phyloP scores from a whole-genome alignment of 2,329 filamentous ascomycete genomes.

The Diaporthe vexans region DNA sequence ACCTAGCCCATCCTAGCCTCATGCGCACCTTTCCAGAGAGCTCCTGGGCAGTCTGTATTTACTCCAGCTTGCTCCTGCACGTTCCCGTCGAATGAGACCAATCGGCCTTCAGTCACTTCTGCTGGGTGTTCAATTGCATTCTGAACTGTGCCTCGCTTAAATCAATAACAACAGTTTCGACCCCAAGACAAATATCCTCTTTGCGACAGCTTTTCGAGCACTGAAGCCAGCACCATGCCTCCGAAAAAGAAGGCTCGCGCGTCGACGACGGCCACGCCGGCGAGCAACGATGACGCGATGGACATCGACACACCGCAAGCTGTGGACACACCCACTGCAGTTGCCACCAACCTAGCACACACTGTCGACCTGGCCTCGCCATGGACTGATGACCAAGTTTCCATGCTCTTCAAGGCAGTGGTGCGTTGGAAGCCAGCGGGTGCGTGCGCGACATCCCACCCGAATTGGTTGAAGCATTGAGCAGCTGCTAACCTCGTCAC shows the following conservation, averaged over 20 bases:
- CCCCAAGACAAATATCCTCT: background rate
- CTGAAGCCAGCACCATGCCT: slow-evolving; percentile 59
- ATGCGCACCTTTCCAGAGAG: background rate
- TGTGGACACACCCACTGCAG: slow-evolving; percentile 64
- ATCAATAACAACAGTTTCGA: background rate
- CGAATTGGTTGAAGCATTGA: background rate
- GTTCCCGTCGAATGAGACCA: too few relatives aligned
- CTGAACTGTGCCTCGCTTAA: background rate
- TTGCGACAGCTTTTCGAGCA: slow-evolving; percentile 22
- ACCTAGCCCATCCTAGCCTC: background rate
- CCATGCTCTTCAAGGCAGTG: slow-evolving; percentile 91
- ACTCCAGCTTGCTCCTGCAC: background rate
- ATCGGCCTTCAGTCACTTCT: background rate
- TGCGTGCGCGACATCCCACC: slow-evolving; percentile 51
- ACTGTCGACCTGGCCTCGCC: slow-evolving; percentile 70
- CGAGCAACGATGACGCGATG: slow-evolving; percentile 72
- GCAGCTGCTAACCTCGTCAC: slow-evolving; percentile 39
- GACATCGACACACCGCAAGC: slow-evolving; percentile 69
- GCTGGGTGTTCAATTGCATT: background rate
- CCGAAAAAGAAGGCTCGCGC: slow-evolving; percentile 77
- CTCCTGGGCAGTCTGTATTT: background rate
- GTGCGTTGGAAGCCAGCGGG: slow-evolving; percentile 98
- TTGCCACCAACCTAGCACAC: slow-evolving; percentile 56
- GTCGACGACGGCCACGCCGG: slow-evolving; percentile 58
- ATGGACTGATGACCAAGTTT: slow-evolving; percentile 97